phyloP scores from a whole-genome alignment of 257 asterid species.

The Avicennia marina region DNA sequence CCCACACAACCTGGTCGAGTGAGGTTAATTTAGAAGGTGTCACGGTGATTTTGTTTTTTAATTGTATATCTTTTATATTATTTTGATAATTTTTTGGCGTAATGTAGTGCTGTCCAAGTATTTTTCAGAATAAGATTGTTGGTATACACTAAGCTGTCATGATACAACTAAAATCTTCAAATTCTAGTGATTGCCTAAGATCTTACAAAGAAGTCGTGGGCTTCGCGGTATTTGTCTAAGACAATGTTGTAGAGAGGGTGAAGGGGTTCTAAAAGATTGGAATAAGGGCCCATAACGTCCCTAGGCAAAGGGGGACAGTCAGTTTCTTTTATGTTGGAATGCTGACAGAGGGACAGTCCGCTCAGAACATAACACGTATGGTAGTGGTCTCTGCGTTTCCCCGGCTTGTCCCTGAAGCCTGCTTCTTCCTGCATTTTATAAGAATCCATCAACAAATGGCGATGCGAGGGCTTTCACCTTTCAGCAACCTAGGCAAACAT shows the following conservation, averaged over 20 bases:
- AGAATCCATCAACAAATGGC: slow-evolving; percentile 1
- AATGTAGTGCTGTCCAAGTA: too few relatives aligned
- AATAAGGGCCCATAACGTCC: slow-evolving; percentile 74
- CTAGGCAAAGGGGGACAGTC: slow-evolving; percentile 59
- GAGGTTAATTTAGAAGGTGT: too few relatives aligned
- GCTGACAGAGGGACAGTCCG: slow-evolving; percentile 80
- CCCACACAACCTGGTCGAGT: too few relatives aligned
- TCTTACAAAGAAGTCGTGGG: slow-evolving; percentile 44
- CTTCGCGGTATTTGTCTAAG: slow-evolving; percentile 65
- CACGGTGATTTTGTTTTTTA: too few relatives aligned
- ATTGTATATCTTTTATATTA: too few relatives aligned
- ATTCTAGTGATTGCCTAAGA: slow-evolving; percentile 5
- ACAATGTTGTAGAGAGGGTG: slow-evolving; percentile 75
- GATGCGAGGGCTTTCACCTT: too few relatives aligned
- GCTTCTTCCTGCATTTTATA: slow-evolving; percentile 60
- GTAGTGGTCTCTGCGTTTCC: slow-evolving; percentile 81
- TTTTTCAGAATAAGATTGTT: too few relatives aligned
- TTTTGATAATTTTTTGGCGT: too few relatives aligned
- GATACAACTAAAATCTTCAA: too few relatives aligned
- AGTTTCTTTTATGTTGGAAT: slow-evolving; percentile 33
- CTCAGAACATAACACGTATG: slow-evolving; percentile 94
- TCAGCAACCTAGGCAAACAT: too few relatives aligned
- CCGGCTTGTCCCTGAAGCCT: slow-evolving; percentile 95
- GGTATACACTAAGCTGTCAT: too few relatives aligned
- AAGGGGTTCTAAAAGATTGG: slow-evolving; percentile 67